Conservation (phyloP, 1,284 basidiomycete genomes). For the Marasmius oreades region DNA sequence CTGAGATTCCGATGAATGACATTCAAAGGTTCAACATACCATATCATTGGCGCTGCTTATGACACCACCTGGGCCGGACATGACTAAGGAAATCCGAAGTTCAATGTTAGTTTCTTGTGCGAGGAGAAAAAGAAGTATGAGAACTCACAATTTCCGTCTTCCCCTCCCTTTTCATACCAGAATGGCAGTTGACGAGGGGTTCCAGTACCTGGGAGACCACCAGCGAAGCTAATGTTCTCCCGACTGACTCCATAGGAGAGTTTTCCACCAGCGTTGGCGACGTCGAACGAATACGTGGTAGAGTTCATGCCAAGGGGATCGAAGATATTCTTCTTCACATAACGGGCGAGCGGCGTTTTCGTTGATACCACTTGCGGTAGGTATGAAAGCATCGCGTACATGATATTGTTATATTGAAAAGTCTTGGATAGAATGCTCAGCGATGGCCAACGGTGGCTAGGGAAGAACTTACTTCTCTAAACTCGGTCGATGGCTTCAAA, state of each 20-base stretch:
- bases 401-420: slow-evolving; percentile 20
- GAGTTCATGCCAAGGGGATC: slow-evolving; percentile 18
- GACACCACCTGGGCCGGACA: slow-evolving; percentile 25
- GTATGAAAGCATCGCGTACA: slow-evolving; percentile 19
- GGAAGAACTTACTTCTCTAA: neutral
- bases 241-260: slow-evolving; percentile 17
- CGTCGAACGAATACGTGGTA: slow-evolving; percentile 18
- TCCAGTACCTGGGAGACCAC: slow-evolving; percentile 18
- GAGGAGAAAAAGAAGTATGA: neutral
- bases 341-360: slow-evolving; percentile 15
- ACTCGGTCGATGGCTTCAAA: slow-evolving; percentile 8
- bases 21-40: slow-evolving; percentile 12
- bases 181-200: slow-evolving; percentile 18
- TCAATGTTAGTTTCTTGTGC: neutral
- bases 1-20: neutral
- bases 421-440: neutral
- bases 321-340: slow-evolving; percentile 22
- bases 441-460: neutral
- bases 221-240: slow-evolving; percentile 13
- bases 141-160: slow-evolving; percentile 23
- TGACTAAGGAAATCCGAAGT: neutral
- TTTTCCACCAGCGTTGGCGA: slow-evolving; percentile 15
- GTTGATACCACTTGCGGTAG: slow-evolving; percentile 17
- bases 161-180: slow-evolving; percentile 17
- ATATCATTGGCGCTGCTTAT: slow-evolving; percentile 24